Evolutionary conservation across 345 rosid species (phyloP).

Genomic region (sweet orange (Citrus sinensis)): DVS_A1.0 CM039166.1:23919501-23920000

Average conservation of each 20-base stretch:
- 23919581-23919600: not conserved
- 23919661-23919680: not conserved
- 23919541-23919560: slow-evolving; percentile 13
- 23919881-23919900: no score
- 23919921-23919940: no score
- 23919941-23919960: no score
- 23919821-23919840: no score
- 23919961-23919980: no score
- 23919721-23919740: not conserved
- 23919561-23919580: not conserved
- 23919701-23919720: not conserved
- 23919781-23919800: not conserved
- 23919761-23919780: not conserved
- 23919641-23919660: not conserved
- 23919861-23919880: no score
- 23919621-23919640: not conserved
- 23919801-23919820: no score
- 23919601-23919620: not conserved
- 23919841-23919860: no score
- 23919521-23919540: not conserved
- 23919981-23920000: no score
- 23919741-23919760: not conserved
- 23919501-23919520: not conserved
- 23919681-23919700: not conserved
- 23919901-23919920: no score